These are phyloP conservation scores for Alternaria sp. DNA, from an alignment of 2,329 filamentous ascomycete genomes.

Conservation along the genomic window DNA sequence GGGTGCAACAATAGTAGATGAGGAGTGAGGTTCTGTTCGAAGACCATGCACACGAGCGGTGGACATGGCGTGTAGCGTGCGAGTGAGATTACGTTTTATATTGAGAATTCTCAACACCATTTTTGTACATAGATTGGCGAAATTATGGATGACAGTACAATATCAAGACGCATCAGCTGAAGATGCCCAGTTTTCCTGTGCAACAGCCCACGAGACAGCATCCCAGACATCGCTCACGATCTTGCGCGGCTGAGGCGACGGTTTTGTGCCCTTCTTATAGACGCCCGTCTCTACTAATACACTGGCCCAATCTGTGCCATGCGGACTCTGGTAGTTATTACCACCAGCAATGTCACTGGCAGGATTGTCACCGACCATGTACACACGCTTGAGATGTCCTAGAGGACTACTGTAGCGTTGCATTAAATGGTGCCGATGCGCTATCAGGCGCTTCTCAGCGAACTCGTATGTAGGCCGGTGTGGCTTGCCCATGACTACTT, in stretches of 20 bases:
- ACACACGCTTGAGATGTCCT: conserved; percentile 73
- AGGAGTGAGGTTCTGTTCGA: neutral
- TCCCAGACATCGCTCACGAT: conserved; percentile 78
- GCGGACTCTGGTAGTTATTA: conserved; percentile 73
- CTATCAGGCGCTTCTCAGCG: conserved; percentile 76
- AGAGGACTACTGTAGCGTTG: conserved; percentile 35
- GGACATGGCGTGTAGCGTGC: neutral
- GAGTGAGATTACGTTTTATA: neutral
- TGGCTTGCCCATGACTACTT: conserved; percentile 84
- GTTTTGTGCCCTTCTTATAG: conserved; percentile 65
- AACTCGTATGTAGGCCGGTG: conserved; percentile 79
- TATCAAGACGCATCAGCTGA: conserved; percentile 11
- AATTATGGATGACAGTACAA: neutral
- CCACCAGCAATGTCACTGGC: conserved; percentile 91
- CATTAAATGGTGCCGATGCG: conserved; percentile 64
- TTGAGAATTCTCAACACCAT: neutral
- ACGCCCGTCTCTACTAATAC: conserved; percentile 84
- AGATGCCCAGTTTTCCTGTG: conserved; percentile 56
- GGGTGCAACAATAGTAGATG: conserved; percentile 8
- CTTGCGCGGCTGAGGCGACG: conserved; percentile 68
- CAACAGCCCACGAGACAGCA: conserved; percentile 79
- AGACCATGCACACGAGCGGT: neutral
- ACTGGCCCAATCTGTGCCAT: conserved; percentile 77
- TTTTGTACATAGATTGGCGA: conserved; percentile 2
- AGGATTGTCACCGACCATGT: conserved; percentile 83